Conservation (phyloP, 1,284 basidiomycete genomes). For the Athelia sp. region DNA sequence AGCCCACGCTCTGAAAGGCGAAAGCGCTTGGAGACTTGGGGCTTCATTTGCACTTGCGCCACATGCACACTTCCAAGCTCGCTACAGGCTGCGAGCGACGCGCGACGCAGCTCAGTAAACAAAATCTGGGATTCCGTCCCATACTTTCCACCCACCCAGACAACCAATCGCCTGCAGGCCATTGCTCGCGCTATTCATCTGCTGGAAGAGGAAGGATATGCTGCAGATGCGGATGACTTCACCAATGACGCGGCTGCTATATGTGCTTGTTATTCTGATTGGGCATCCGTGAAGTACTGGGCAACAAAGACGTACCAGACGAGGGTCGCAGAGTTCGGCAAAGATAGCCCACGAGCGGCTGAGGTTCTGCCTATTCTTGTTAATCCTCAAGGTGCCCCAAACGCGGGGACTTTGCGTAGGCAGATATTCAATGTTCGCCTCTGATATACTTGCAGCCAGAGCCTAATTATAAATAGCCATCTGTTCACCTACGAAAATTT, state of each 20-base stretch:
- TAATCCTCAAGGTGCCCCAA: not conserved
- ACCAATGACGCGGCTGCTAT: conserved; percentile 14
- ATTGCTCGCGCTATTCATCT: conserved; percentile 8
- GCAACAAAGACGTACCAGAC: conserved; percentile 12
- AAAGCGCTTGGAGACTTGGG: conserved; percentile 4
- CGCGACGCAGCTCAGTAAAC: conserved; percentile 3
- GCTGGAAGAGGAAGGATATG: conserved; percentile 12
- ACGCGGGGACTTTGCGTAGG: conserved; percentile 2
- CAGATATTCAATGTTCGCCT: not conserved
- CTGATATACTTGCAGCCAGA: too few relatives aligned
- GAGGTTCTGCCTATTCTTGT: not conserved
- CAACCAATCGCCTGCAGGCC: conserved; percentile 2
- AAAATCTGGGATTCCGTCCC: conserved; percentile 5
- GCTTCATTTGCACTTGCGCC: conserved; percentile 15
- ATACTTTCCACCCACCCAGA: conserved; percentile 1
- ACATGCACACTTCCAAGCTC: conserved; percentile 8
- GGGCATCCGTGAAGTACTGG: conserved; percentile 17
- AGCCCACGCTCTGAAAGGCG: conserved; percentile 10
- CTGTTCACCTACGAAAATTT: too few relatives aligned
- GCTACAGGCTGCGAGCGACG: conserved; percentile 9
- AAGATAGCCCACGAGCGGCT: conserved; percentile 7
- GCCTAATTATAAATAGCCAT: too few relatives aligned
- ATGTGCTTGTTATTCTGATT: conserved; percentile 15
- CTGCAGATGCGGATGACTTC: conserved; percentile 15
- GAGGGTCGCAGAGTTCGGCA: conserved; percentile 15